Evolutionary conservation across 768 basidiomycete species (phyloP), one percentile per base, ranked within the genome.

Genomic region (Russula ochroleuca): DNA sequence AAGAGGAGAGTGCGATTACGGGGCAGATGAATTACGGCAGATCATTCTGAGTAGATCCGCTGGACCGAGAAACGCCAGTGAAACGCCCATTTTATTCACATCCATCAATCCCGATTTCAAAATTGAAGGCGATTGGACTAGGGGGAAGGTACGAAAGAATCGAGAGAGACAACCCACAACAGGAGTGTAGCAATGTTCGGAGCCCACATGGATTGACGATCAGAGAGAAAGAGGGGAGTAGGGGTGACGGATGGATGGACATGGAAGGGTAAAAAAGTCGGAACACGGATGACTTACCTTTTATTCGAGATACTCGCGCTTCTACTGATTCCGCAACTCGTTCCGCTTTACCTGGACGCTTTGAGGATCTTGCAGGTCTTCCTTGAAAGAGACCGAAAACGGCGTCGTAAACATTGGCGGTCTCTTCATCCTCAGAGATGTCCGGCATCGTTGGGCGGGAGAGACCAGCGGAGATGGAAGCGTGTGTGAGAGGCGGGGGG

Each of bases 301-400:
- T 79, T 94, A 81, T 75, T 95, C 92, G 51, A 97, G 80, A 71
- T 94, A 92, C 75, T 98, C 96, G 72, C 87, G 84, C 77, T 98
- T 97, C 81, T 95, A 93, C 80, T 94, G 84, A 70, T 89, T 89
- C 73, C 97, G 93, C 50, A 98, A 82, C 70, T 92, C 88, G 68
- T 87, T 85, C n/a, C n/a, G n/a, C 78, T 93, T 87, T 69, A 85
- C 85, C 75, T 98, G 95, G 50, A 99, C 82, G 58, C 96, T 75
- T 97, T 96, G 72, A 99, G 80, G 15, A 86, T 96, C 77, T 94
- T 90, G 69, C 98, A 77, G 70, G 86, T 90, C 75, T 85, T 79
- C n/a, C n/a, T 78, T 90, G 90, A 75, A n/a, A n/a, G n/a, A 98
- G 81, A 58, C 85, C 87, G 49, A 93, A 78, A 79, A 93, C 86